Evolutionary conservation across 1,139 yeast species (phyloP).

Genomic region (Yamadazyma sp.): DNA sequence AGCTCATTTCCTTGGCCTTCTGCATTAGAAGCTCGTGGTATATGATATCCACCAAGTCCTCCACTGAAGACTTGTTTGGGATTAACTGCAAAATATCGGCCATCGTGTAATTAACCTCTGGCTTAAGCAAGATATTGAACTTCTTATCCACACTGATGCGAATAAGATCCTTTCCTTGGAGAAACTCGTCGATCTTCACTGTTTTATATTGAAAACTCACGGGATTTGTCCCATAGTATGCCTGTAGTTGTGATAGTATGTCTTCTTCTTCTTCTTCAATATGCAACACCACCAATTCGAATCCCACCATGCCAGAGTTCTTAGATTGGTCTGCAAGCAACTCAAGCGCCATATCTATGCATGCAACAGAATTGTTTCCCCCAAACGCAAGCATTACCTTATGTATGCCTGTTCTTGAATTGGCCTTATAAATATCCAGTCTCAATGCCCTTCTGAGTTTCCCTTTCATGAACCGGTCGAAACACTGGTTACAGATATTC

Average conservation of each 20-base stretch:
- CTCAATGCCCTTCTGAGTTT: conserved; percentile 80
- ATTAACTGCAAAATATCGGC: conserved; percentile 29
- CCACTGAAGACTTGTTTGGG: conserved; percentile 57
- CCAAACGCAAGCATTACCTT: conserved; percentile 61
- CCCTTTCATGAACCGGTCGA: conserved; percentile 66
- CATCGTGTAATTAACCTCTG: conserved; percentile 15
- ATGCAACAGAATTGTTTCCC: conserved; percentile 60
- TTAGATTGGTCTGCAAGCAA: conserved; percentile 61
- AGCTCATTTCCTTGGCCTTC: conserved; percentile 45
- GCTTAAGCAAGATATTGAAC: conserved; percentile 23
- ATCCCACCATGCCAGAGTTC: conserved; percentile 70
- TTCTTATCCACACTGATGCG: conserved; percentile 27
- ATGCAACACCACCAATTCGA: conserved; percentile 54
- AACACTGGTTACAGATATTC: conserved; percentile 68
- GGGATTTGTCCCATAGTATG: conserved; percentile 15
- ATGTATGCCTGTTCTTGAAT: conserved; percentile 33
- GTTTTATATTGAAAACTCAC: conserved; percentile 31
- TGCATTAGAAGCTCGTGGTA: conserved; percentile 47
- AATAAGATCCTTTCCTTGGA: conserved; percentile 24
- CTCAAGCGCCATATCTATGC: conserved; percentile 64
- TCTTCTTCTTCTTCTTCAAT: conserved; percentile 42
- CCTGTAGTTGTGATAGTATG: conserved; percentile 17
- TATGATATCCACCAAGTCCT: conserved; percentile 58
- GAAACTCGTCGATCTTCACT: conserved; percentile 38
- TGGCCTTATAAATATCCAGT: conserved; percentile 66